Evolutionary conservation across 345 rosid genomes (phyloP).

Genomic region (Zanthoxylum bungeanum): DNA sequence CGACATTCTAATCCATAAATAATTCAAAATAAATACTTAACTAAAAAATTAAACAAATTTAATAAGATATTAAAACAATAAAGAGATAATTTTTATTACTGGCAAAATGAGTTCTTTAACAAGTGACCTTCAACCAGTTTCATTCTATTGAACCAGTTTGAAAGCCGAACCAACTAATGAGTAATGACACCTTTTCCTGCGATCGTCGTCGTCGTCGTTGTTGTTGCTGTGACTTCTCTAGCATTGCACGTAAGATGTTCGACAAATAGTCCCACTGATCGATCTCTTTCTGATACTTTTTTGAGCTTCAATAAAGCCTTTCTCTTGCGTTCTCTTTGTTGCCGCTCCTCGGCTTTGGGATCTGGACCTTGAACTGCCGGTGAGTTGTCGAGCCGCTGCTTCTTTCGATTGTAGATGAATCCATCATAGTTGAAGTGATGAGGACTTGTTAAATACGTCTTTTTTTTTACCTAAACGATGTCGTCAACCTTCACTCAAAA

Average conservation of each 20-base stretch:
- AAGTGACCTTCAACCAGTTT: slow-evolving; percentile 23
- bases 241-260: slow-evolving; percentile 48
- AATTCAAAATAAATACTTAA: not conserved
- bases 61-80: too few species aligned
- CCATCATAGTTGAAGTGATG: slow-evolving; percentile 72
- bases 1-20: too few species aligned
- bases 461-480: too few species aligned
- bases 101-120: slow-evolving; percentile 52
- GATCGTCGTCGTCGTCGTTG: slow-evolving; percentile 16
- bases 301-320: slow-evolving; percentile 47
- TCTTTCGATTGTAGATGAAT: slow-evolving; percentile 69
- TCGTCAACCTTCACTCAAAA: too few species aligned
- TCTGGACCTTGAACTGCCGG: slow-evolving; percentile 24
- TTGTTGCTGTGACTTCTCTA: slow-evolving; percentile 33
- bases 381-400: slow-evolving; percentile 34
- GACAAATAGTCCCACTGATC: slow-evolving; percentile 62
- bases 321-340: slow-evolving; percentile 42
- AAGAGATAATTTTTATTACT: slow-evolving; percentile 44
- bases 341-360: slow-evolving; percentile 40
- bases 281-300: slow-evolving; percentile 57
- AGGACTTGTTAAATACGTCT: too few species aligned
- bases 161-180: slow-evolving; percentile 7
- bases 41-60: not conserved
- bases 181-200: slow-evolving; percentile 20
- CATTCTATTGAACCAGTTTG: slow-evolving; percentile 3